These are phyloP conservation scores for Camellia lanceoleosa DNA, from an alignment of 148 eudicot genomes.

Conservation along the genomic window DNA sequence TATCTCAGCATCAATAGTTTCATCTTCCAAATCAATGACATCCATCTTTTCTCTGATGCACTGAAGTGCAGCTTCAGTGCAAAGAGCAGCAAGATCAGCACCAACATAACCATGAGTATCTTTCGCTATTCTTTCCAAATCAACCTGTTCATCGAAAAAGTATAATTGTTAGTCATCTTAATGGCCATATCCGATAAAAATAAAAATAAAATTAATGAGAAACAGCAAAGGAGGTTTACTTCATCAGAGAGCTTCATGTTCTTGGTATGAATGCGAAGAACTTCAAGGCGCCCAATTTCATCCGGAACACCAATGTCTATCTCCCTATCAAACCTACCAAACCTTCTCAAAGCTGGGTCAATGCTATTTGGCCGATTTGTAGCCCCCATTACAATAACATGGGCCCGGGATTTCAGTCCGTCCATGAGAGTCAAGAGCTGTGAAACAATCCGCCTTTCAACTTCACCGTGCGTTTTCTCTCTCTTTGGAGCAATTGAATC, in stretches of 20 bases:
- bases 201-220: background rate
- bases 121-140: constrained; percentile 39
- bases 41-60: constrained; percentile 52
- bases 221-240: background rate
- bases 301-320: constrained; percentile 45
- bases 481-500: constrained; percentile 53
- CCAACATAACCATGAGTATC: constrained; percentile 46
- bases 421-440: constrained; percentile 45
- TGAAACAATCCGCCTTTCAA: constrained; percentile 42
- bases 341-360: constrained; percentile 39
- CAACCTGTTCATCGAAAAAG: constrained; percentile 22
- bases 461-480: constrained; percentile 48
- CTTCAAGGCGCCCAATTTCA: constrained; percentile 45
- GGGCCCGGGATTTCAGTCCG: constrained; percentile 39
- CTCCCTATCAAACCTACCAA: constrained; percentile 40
- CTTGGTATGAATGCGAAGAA: constrained; percentile 48
- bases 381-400: constrained; percentile 38
- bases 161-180: background rate
- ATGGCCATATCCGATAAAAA: background rate
- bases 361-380: constrained; percentile 38
- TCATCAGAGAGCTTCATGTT: constrained; percentile 50
- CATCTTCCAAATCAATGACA: constrained; percentile 46
- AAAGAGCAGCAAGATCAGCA: constrained; percentile 45
- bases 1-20: constrained; percentile 46
- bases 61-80: constrained; percentile 49